Base-by-base conservation (phyloP, 2,329 filamentous ascomycete genomes). In the Fusarium secorum region DNA sequence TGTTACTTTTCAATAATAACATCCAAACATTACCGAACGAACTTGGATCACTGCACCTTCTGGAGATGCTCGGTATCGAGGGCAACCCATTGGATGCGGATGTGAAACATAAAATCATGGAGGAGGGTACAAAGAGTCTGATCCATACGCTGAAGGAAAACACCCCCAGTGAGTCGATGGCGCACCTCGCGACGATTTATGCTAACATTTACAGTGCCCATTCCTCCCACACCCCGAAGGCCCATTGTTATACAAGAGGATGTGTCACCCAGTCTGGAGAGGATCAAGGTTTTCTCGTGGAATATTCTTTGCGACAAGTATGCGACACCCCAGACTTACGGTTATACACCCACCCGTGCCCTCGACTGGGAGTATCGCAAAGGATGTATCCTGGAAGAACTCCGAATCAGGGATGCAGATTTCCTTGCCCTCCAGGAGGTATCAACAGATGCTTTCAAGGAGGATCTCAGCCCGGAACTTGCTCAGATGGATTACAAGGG, bases 271-370 rank as follows among this genome's bases (percentile, higher is more conserved):
- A 84, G 78, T 58, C 81, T 89, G 68, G 89, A 98, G 77, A 91
- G 89, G 57, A 89, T 98, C 79, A 93, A 93, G 62, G 91, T 97
- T 13, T 86, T 98, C 68, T 97, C 93, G 26, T 98, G 96, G 90
- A 99, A 99, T 79, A 97, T 95, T 49, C 87, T 99, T 15, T 98
- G 95, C 81, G 94, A 98, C 81, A 93, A 94, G 77, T 97, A 96
- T 75, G 95, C 95, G 8, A 98, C 95, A 0, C 86, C 90, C 59
- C 87, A 90, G 59, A 89, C 93, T 68, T 98, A 98, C 79, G 95
- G 95, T 45, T 98, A 98, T 80, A 95, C 94, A 0, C 93, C 96
- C 5, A 91, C 91, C 20, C 88, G 88, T 60, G 94, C 94, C 13
- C 85, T 99, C 28, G 85, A 89, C 32, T 99, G 96, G 96, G 92